These are phyloP conservation scores for Yarrowia phangngaensis DNA, from an alignment of 805 yeast species.

Conservation along the genomic window DNA sequence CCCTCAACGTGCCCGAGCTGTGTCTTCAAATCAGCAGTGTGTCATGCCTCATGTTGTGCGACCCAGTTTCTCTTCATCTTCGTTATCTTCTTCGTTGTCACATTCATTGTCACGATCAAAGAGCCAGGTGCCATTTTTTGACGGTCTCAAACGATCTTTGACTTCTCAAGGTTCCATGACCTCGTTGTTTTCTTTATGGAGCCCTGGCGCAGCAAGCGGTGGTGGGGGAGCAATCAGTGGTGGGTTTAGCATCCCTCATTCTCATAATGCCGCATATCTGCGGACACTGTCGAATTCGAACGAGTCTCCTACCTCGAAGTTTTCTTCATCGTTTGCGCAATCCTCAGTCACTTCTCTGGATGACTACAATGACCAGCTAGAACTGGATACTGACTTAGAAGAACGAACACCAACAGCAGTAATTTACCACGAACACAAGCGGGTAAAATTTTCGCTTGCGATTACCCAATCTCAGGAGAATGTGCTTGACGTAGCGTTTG, in stretches of 20 bases:
- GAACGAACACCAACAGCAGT: conserved; percentile 21
- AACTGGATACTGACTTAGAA: conserved; percentile 16
- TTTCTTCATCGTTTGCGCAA: conserved; percentile 21
- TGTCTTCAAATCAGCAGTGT: conserved; percentile 28
- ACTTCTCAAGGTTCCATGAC: conserved; percentile 22
- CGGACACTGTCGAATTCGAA: conserved; percentile 15
- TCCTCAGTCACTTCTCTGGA: conserved; percentile 21
- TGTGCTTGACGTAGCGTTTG: conserved; percentile 5
- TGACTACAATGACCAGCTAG: conserved; percentile 15
- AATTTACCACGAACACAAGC: background rate
- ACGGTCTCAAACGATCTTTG: conserved; percentile 16
- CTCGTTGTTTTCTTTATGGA: conserved; percentile 20
- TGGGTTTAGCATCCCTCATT: conserved; percentile 1
- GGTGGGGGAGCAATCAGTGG: too few relatives aligned
- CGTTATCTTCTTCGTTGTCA: conserved; percentile 30
- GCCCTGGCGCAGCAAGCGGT: background rate
- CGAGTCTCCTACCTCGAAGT: conserved; percentile 22
- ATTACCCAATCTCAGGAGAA: conserved; percentile 1
- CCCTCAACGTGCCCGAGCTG: conserved; percentile 28
- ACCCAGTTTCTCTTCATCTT: conserved; percentile 31
- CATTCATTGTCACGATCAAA: conserved; percentile 20
- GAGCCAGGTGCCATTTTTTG: conserved; percentile 17
- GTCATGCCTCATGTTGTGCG: conserved; percentile 34
- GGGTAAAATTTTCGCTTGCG: background rate
- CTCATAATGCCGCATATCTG: conserved; percentile 2